Percentiles rank a stretch among this genome's conserved stretches.
These are phyloP conservation scores for Anaeramoeba ignava DNA, from an alignment of 78 protist species.

Conservation along the genomic window DNA sequence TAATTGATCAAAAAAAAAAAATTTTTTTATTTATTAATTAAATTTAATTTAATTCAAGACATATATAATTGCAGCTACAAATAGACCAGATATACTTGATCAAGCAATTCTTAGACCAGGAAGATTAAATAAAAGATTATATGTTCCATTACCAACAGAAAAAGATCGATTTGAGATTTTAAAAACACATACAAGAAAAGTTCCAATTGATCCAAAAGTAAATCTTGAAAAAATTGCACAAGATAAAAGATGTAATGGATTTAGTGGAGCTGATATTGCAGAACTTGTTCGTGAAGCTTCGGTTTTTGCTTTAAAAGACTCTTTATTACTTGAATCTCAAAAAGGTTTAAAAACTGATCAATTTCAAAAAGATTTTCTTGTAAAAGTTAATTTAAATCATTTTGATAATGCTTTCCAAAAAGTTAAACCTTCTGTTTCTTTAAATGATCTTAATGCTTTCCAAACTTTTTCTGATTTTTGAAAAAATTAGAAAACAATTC, in stretches of 20 bases:
- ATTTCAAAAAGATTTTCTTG: neutral
- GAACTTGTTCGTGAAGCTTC: neutral
- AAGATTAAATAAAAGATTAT: conserved; percentile 83
- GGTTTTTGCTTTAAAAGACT: too few relatives aligned
- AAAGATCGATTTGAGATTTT: conserved; percentile 40
- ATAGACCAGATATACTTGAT: conserved; percentile 80
- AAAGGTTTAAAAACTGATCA: neutral
- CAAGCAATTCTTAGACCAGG: conserved; percentile 92
- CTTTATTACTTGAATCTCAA: neutral
- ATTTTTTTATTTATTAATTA: too few relatives aligned
- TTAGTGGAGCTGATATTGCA: neutral
- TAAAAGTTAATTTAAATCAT: neutral
- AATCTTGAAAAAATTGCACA: neutral
- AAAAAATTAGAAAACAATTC: too few relatives aligned
- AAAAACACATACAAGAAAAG: conserved; percentile 35
- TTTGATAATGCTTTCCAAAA: neutral
- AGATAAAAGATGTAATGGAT: neutral
- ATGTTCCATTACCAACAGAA: conserved; percentile 58
- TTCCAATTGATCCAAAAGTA: neutral
- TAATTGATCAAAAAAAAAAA: too few relatives aligned
- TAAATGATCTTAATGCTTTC: too few relatives aligned
- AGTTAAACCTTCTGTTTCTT: conserved; percentile 1
- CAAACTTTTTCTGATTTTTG: too few relatives aligned
- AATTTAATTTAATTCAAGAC: too few relatives aligned
- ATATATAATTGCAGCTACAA: conserved; percentile 89